A percentile compares a stretch with the other conserved stretches of the same genome.
These are phyloP conservation scores for Tricholoma sp. DNA, from an alignment of 768 basidiomycete species.

Conservation along the genomic window DNA sequence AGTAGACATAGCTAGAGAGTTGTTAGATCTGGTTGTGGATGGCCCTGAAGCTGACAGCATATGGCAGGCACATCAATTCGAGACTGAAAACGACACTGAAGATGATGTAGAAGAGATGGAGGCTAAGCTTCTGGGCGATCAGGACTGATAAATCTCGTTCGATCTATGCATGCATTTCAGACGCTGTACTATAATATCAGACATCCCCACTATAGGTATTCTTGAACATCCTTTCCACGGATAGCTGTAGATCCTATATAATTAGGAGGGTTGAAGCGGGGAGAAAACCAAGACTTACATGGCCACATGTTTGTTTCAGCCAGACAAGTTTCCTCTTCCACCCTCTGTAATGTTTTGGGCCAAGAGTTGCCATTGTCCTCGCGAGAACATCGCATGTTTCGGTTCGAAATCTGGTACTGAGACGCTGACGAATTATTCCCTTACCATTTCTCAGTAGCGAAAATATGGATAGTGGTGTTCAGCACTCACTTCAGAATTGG, in stretches of 20 bases:
- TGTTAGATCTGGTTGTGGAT: slow-evolving; percentile 64
- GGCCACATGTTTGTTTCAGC: slow-evolving; percentile 52
- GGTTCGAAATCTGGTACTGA: slow-evolving; percentile 42
- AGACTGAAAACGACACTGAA: slow-evolving; percentile 35
- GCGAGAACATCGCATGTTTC: slow-evolving; percentile 49
- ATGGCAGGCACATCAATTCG: slow-evolving; percentile 55
- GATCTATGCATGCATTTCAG: background rate
- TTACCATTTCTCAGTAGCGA: background rate
- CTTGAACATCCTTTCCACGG: slow-evolving; percentile 10
- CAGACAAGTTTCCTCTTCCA: slow-evolving; percentile 44
- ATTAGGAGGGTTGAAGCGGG: background rate
- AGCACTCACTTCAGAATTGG: slow-evolving; percentile 3
- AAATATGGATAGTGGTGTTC: background rate
- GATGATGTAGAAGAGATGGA: slow-evolving; percentile 60
- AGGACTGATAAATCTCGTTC: slow-evolving; percentile 5
- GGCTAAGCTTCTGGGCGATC: slow-evolving; percentile 34
- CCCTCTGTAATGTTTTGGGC: slow-evolving; percentile 25
- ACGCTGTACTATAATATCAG: background rate
- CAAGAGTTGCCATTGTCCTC: slow-evolving; percentile 35
- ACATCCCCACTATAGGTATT: slow-evolving; percentile 1
- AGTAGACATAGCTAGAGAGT: slow-evolving; percentile 52
- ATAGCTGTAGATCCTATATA: background rate
- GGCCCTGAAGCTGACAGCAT: slow-evolving; percentile 66
- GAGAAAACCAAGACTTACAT: slow-evolving; percentile 25
- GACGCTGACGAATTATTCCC: slow-evolving; percentile 23